Evolutionary conservation across 495 filamentous ascomycete species (phyloP).

Genomic region (Talaromyces nanjingensis): DNA sequence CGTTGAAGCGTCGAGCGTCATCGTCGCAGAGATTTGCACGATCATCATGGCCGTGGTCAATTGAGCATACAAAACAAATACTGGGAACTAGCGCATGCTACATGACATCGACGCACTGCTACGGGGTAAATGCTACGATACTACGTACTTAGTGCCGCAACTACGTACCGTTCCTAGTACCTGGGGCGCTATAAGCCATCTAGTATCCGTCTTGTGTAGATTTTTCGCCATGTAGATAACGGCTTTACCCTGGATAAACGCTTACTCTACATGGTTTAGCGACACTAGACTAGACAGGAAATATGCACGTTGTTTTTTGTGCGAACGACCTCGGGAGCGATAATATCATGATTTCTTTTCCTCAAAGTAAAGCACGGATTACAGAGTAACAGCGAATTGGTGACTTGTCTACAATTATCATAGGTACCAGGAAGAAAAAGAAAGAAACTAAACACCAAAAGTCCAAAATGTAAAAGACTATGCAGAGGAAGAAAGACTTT

Average conservation of each 20-base stretch:
- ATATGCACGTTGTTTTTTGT: not conserved
- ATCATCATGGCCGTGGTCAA: not conserved
- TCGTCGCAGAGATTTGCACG: not conserved
- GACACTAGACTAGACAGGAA: not conserved
- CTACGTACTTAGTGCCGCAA: not conserved
- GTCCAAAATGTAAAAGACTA: too few species aligned
- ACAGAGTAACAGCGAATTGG: not conserved
- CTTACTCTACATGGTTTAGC: not conserved
- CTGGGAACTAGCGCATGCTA: not conserved
- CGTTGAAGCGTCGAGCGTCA: not conserved
- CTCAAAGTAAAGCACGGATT: not conserved
- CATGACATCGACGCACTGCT: not conserved
- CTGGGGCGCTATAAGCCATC: not conserved
- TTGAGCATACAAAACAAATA: not conserved
- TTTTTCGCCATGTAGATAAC: not conserved
- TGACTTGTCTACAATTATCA: not conserved
- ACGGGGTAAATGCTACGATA: not conserved
- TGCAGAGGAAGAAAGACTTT: not conserved
- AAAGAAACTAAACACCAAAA: not conserved
- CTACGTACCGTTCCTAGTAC: too few species aligned
- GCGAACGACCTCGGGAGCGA: not conserved
- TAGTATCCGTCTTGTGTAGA: not conserved
- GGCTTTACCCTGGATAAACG: not conserved
- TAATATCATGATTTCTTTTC: too few species aligned
- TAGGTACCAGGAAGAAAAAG: not conserved